Percentiles rank a stretch among this genome's conserved stretches.
Conservation (phyloP, 129 eudicot species). For the Flaveria ramosissima region DNA sequence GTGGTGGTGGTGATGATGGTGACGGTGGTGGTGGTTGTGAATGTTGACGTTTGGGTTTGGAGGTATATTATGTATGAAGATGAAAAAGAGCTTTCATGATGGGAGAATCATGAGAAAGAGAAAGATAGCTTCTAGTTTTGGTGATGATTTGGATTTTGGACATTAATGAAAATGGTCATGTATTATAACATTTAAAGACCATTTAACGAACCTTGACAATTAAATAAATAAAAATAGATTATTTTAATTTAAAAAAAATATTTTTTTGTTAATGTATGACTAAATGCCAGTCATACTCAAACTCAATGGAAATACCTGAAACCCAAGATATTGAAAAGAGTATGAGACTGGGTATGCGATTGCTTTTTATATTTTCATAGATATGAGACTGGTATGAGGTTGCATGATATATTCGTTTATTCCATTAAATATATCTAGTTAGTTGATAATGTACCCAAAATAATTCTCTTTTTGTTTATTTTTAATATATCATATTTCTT, state of each 20-base stretch:
- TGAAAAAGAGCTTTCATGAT: constrained; percentile 41
- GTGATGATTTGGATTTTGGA: constrained; percentile 18
- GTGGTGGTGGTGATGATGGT: constrained; percentile 17
- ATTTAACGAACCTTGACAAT: background rate
- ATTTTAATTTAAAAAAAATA: background rate
- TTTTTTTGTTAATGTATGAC: too few relatives aligned
- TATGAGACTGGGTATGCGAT: too few relatives aligned
- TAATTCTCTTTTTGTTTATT: too few relatives aligned
- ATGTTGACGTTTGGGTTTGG: constrained; percentile 41
- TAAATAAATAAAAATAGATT: background rate
- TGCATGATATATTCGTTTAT: too few relatives aligned
- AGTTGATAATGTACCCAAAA: too few relatives aligned
- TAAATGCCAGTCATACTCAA: too few relatives aligned
- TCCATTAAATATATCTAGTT: too few relatives aligned
- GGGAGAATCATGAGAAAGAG: constrained; percentile 26
- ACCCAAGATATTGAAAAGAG: too few relatives aligned
- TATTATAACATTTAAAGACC: constrained; percentile 17
- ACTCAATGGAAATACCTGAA: too few relatives aligned
- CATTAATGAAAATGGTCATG: background rate
- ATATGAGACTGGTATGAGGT: too few relatives aligned
- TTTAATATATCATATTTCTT: too few relatives aligned
- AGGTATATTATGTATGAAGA: constrained; percentile 14
- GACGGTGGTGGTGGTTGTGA: constrained; percentile 27
- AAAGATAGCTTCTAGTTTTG: constrained; percentile 21
- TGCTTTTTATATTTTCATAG: too few relatives aligned